A percentile compares a stretch with the other conserved stretches of the same genome.
Conservation (phyloP, 2,329 filamentous ascomycete genomes). For the Tricladium varicosporioides region DNA sequence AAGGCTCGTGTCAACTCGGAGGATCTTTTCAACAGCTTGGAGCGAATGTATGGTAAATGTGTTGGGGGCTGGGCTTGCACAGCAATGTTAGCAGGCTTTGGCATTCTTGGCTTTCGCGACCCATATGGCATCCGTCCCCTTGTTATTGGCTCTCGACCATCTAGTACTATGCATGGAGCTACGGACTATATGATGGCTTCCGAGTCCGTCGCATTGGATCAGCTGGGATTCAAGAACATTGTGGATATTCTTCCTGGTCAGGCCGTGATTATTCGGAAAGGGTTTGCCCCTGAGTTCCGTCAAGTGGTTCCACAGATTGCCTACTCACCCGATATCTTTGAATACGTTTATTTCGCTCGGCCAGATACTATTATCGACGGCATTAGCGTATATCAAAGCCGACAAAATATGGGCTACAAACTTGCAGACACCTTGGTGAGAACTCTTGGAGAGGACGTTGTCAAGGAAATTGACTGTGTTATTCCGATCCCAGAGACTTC, state of each 20-base stretch:
- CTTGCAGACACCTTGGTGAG: conserved; percentile 71
- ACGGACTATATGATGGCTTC: conserved; percentile 90
- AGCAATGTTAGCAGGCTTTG: conserved; percentile 79
- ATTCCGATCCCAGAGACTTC: conserved; percentile 84
- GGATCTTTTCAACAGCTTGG: conserved; percentile 72
- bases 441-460: conserved; percentile 63
- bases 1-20: conserved; percentile 77
- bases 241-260: conserved; percentile 78
- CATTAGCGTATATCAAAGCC: conserved; percentile 79
- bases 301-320: conserved; percentile 67
- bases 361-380: conserved; percentile 83
- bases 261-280: conserved; percentile 83
- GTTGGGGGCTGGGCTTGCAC: conserved; percentile 78
- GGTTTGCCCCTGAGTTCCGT: conserved; percentile 67
- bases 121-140: conserved; percentile 80
- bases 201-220: conserved; percentile 78
- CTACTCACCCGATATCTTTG: conserved; percentile 84
- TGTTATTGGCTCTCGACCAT: conserved; percentile 71
- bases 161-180: conserved; percentile 57
- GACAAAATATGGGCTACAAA: conserved; percentile 82
- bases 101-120: conserved; percentile 77
- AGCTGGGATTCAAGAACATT: conserved; percentile 77
- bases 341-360: conserved; percentile 84
- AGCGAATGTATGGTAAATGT: conserved; percentile 70
- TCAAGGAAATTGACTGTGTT: conserved; percentile 78